Base-by-base conservation (phyloP, 768 basidiomycete genomes). In the Hemileccinum impolitum region DNA sequence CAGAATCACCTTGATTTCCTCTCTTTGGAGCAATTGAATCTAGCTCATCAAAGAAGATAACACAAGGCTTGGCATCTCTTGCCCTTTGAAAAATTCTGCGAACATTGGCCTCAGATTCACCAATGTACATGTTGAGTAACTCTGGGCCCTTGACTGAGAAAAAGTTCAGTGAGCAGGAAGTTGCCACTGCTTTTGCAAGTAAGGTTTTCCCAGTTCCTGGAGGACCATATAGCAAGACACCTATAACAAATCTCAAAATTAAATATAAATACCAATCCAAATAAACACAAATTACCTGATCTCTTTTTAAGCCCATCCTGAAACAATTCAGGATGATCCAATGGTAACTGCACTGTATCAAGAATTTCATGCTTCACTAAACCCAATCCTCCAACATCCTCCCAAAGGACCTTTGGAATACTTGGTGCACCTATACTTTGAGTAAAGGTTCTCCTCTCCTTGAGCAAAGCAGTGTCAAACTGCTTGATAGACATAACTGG, bases 101-200 rank as follows among this genome's bases (percentile, higher is more conserved):
- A 35, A 99, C 94, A 68, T 98, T 99, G 52, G 97, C 96, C 68
- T 97, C 94, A 11, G 92, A 94, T 69, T 96, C 94, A 50, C 94
- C 94, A 59, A 97, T 95, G 69, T 95, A 97, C 94, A 97, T 97
- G 70, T 95, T 95, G 43, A 96, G 79, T 32, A 97, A 71, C 61
- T 97, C 94, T 3, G 94, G 94, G 0, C 94, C 94, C 66, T 97
- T 96, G 59, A 96, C 83, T n/a, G 92, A 94, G 71, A 97, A 87
- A 69, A 97, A 96, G 66, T 96, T 96, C 56, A 96, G 77, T 21
- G 92, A 87, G 65, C 89, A 96, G 3, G 92, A 91, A 1, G 94
- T 96, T 19, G 94, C 94, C 35, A 97, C 94, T 11, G 94, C 94
- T 69, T 97, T 97, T 9, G 94, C 94, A 39, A 97, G 80, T 7